phyloP scores from a whole-genome alignment of 257 asterid genomes.

The Mitragyna speciosa region DNA sequence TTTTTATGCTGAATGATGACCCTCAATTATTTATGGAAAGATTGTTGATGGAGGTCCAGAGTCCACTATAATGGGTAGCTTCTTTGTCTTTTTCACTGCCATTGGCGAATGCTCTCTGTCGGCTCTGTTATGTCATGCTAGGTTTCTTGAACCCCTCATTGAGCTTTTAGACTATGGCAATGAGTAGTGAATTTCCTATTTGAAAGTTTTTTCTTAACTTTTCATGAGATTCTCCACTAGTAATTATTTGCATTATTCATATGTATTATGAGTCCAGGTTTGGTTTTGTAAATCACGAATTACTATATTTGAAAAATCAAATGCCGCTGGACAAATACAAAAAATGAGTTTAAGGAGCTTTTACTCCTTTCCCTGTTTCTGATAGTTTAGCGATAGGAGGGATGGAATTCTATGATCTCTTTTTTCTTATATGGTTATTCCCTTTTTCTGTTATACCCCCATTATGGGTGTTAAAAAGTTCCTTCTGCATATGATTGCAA shows the following conservation, averaged over 20 bases:
- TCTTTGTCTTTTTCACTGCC: conserved; percentile 45
- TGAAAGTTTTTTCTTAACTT: conserved; percentile 11
- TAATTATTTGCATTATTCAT: neutral
- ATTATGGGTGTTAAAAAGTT: conserved; percentile 10
- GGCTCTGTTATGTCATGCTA: conserved; percentile 31
- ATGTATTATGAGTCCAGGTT: neutral
- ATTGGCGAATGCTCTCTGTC: conserved; percentile 30
- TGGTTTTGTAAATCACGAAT: neutral
- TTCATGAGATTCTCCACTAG: neutral
- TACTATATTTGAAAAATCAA: neutral
- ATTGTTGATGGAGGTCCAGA: conserved; percentile 47
- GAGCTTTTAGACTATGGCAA: conserved; percentile 33
- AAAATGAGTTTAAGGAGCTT: neutral
- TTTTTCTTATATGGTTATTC: neutral
- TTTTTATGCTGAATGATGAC: conserved; percentile 50
- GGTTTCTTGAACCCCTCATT: conserved; percentile 19
- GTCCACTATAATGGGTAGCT: conserved; percentile 49
- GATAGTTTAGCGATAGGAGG: neutral
- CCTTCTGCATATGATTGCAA: conserved; percentile 26
- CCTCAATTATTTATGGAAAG: conserved; percentile 47
- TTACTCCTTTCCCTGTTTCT: neutral
- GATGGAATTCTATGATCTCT: neutral
- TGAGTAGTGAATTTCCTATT: conserved; percentile 29
- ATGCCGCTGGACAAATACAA: neutral
- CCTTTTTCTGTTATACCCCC: conserved; percentile 7